Evolutionary conservation across 352 stramenopile genomes (phyloP), one percentile per base, ranked within the genome.

Genomic region (Pythium diclinum): DNA sequence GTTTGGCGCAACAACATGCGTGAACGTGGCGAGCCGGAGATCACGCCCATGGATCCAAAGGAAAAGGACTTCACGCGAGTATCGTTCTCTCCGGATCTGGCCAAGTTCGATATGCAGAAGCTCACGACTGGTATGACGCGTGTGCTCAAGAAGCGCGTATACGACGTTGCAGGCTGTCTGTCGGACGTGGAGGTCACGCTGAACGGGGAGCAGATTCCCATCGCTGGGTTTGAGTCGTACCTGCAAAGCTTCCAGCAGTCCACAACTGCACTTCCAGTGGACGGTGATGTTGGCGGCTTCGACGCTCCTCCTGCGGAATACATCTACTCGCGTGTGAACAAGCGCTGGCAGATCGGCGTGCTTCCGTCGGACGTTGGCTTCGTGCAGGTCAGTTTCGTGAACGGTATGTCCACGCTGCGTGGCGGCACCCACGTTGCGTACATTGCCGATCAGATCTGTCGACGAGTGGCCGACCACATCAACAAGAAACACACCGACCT

Each of bases 361-460:
- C 68, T 93, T 44, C 77, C 88, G 3, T 96, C 88, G 0, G 94
- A 97, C 58, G 87, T 96, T 10, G 86, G 89, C 48, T 98, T 98
- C 67, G 82, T 98, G 51, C 96, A 99, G 74, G 90, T 99, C 56
- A 99, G 94, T 55, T 99, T 99, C 77, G 98, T 99, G 5, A 99
- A 99, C 71, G 93, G 95, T 33, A 99, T 99, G 79, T 97, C 85
- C 28, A 99, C 98, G 17, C 87, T 89, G 19, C 98, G 98, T 61
- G 98, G 98, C 48, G 98, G 98, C 34, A 92, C 81, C 2, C 98
- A 99, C 72, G 96, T 99, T 21, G 86, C 90, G 54, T 97, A 97
- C 54, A 69, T 96, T 9, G 73, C 75, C 9, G 87, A 96, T 44
- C 87, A 94, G 62, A 78, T 96, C 23, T 90, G 80, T 30, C 77